Base-by-base conservation (phyloP, 129 eudicot genomes). In the Dittrichia graveolens region DNA sequence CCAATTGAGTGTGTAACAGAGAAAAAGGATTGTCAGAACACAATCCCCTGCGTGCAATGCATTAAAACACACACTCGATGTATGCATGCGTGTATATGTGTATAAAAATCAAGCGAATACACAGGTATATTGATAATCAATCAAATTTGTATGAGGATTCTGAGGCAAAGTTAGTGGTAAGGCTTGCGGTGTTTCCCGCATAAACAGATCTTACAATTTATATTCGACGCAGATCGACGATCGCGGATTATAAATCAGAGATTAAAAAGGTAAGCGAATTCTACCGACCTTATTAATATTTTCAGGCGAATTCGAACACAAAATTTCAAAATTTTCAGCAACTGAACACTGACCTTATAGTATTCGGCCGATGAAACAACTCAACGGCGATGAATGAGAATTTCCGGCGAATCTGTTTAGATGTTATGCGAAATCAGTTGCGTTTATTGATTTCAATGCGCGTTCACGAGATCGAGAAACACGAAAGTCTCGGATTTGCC, bases 371-470 rank as follows among this genome's bases (percentile, higher is more conserved):
- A n/a, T 5, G 77, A 72, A 47, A 46, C 67, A 72, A 46, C 60
- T 46, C 48, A 72, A 59, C 69, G 60, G 58, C 40, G 69, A 46
- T 59, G 41, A 72, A 72, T 60, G 69, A 61, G 77, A 45, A 44
- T 59, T 57, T 58, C 57, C 37, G 57, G 76, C 57, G 57, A 57
- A 41, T 14, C 3, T 52, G 63, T 67, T 44, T 47, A 56, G 46
- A 46, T 24, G 15, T 65, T 42, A 44, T 19, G 73, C 12, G 52
- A 65, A 65, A 45, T 65, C 4, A 45, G 56, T 31, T 56, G 56
- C 45, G 38, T 39, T 69, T 50, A 9, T 69, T 68, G 38, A 1
- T 52, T 13, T 71, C 56, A 56, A 42, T 42, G n/a, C 10, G 55
- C 52, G 55, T 24, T 42, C 35, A 39, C 45, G 69, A 39, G 69